Evolutionary conservation across 768 basidiomycete species (phyloP), one percentile per base, ranked within the genome.

Genomic region (Omphalotus guepiniiformis): DNA sequence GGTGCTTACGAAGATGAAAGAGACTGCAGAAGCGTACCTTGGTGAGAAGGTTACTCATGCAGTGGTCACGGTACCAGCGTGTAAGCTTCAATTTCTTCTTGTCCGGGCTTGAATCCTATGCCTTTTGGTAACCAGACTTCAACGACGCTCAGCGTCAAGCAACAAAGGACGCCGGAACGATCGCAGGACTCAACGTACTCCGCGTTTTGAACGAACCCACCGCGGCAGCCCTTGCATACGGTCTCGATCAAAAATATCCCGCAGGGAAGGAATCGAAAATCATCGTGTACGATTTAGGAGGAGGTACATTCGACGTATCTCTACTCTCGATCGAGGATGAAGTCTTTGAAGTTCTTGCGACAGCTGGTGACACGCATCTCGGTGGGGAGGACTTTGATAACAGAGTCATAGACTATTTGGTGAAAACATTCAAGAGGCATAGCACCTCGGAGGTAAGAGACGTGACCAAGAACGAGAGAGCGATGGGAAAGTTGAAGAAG

Each of bases 71-170:
- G 94, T 98, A 64, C 94, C 94, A 38, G 94, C 94, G 47, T 96
- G 86, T 87, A 52, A 54, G 84, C 26, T 13, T 26, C 21, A 68
- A 1, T 13, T 8, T 26, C 21, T 32, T 21, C 12, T 2, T 5
- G 23, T 23, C 36, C 21, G 47, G 44, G 18, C 13, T 16, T 16
- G 18, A 25, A 8, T 55, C n/a, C 39, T 47, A 32, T 23, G 53
- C 60, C 41, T 61, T 30, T 35, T 26, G 7, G 12, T 29, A n/a
- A 9, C 0, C 36, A 85, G 82, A 94, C 78, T 95, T 94, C 83
- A 97, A 98, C 66, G 94, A 97, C 73, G 93, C 95, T 60, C 95
- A 98, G 70, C 90, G 94, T 63, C 94, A 97, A 68, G 95, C 95
- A 9, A 97, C 95, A 69, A 97, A 97, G 73, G 95, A 98, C 61